Evolutionary conservation across 208 protist genomes (phyloP).

Genomic region (Leishmania mexicana): DNA sequence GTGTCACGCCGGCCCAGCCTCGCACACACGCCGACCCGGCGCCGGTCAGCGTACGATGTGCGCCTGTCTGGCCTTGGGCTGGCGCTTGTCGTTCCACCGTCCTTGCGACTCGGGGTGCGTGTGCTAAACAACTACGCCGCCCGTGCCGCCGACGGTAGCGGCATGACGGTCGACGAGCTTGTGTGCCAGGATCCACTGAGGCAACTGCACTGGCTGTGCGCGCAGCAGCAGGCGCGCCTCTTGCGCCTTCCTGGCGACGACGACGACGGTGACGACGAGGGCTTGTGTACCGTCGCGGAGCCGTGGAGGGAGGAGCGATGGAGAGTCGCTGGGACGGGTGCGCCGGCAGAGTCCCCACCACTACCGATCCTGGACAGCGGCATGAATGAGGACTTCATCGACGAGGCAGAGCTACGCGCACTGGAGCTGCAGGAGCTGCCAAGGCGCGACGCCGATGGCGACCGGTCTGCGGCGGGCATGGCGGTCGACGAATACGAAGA

Average conservation of each 20-base stretch:
- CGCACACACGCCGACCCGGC: background rate
- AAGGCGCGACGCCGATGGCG: background rate
- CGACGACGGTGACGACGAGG: too few relatives aligned
- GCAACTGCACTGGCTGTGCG: slow-evolving; percentile 26
- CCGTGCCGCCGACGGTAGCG: slow-evolving; percentile 1
- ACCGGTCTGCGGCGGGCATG: background rate
- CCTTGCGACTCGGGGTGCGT: slow-evolving; percentile 33
- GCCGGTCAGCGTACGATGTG: slow-evolving; percentile 37
- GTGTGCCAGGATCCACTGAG: slow-evolving; percentile 21
- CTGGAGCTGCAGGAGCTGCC: slow-evolving; percentile 10
- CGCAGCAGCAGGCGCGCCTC: slow-evolving; percentile 14
- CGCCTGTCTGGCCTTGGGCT: slow-evolving; percentile 50
- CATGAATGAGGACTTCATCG: slow-evolving; percentile 7
- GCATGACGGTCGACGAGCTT: slow-evolving; percentile 19
- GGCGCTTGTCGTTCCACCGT: slow-evolving; percentile 48
- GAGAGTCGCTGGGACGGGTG: background rate
- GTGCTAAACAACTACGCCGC: slow-evolving; percentile 18
- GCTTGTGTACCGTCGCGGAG: background rate
- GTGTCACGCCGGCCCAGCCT: too few relatives aligned
- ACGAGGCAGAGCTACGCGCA: slow-evolving; percentile 15
- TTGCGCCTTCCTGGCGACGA: background rate
- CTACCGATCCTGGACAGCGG: background rate
- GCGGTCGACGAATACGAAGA: background rate
- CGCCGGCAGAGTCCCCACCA: background rate
- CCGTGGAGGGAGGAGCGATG: background rate